phyloP scores from a whole-genome alignment of 805 yeast species.

The Candida ficus region DNA sequence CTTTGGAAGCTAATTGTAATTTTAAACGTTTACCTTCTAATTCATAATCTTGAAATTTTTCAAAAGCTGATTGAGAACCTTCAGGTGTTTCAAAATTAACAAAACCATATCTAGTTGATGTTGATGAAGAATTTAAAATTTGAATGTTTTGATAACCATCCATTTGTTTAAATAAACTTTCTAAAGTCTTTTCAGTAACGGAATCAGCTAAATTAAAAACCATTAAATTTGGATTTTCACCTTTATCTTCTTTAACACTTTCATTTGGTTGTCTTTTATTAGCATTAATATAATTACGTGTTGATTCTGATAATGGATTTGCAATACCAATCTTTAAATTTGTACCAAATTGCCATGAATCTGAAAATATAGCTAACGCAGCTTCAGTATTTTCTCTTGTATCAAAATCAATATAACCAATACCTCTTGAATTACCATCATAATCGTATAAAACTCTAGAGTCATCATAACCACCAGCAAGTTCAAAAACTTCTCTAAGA shows the following conservation, averaged over 20 bases:
- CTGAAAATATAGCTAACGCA: background rate
- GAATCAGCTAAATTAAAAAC: background rate
- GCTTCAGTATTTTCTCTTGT: background rate
- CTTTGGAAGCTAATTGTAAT: background rate
- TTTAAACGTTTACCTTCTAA: background rate
- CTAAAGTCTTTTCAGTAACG: background rate
- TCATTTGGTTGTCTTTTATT: background rate
- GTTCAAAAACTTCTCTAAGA: background rate
- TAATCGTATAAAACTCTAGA: background rate
- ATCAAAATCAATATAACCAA: slow-evolving; percentile 1
- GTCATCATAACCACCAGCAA: background rate
- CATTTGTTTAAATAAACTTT: background rate
- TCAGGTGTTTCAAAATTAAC: background rate
- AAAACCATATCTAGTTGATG: background rate
- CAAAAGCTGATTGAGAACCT: background rate
- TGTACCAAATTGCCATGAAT: background rate
- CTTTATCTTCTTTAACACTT: background rate
- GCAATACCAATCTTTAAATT: background rate
- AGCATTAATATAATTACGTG: background rate
- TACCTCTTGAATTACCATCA: background rate
- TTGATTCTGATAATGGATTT: background rate
- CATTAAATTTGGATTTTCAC: background rate
- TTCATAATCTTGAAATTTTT: background rate
- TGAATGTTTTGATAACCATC: background rate
- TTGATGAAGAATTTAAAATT: background rate